A percentile compares a stretch with the other conserved stretches of the same genome.
phyloP scores from a whole-genome alignment of 345 rosid species.

The Nasturtium officinale region DNA sequence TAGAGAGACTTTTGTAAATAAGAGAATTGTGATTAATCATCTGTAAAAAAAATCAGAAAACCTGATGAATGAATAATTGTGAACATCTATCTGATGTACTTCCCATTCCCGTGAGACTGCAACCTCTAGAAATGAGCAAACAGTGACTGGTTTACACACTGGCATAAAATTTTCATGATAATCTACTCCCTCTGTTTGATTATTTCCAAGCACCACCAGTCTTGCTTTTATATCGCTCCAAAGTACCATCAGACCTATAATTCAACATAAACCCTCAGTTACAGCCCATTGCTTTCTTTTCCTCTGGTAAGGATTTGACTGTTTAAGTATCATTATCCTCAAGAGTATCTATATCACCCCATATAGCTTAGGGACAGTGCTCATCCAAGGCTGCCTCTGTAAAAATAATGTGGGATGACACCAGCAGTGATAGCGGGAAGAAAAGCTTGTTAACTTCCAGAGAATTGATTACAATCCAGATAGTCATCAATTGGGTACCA shows the following conservation, averaged over 20 bases:
- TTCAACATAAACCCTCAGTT: not conserved
- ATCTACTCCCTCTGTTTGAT: not conserved
- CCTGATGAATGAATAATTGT: not conserved
- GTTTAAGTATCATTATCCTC: not conserved
- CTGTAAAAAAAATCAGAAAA: too few relatives aligned
- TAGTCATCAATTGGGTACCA: too few relatives aligned
- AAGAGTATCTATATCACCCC: not conserved
- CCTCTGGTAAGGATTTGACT: rapidly evolving
- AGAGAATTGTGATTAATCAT: too few relatives aligned
- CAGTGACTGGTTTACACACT: not conserved
- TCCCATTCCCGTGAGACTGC: not conserved
- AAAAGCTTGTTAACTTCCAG: rapidly evolving
- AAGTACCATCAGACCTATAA: not conserved
- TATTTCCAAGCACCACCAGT: not conserved
- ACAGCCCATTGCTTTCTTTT: not conserved
- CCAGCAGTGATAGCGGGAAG: rapidly evolving
- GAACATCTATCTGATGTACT: not conserved
- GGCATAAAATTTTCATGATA: not conserved
- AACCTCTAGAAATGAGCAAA: not conserved
- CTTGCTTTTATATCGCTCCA: not conserved
- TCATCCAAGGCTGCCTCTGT: not conserved
- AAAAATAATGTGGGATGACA: not conserved
- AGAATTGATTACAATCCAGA: not conserved
- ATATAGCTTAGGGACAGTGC: not conserved
- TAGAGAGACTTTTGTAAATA: too few relatives aligned